Percentiles rank a stretch among this genome's conserved stretches.
These are phyloP conservation scores for Penicillium sp. DNA, from an alignment of 2,329 filamentous ascomycete genomes.

Conservation along the genomic window DNA sequence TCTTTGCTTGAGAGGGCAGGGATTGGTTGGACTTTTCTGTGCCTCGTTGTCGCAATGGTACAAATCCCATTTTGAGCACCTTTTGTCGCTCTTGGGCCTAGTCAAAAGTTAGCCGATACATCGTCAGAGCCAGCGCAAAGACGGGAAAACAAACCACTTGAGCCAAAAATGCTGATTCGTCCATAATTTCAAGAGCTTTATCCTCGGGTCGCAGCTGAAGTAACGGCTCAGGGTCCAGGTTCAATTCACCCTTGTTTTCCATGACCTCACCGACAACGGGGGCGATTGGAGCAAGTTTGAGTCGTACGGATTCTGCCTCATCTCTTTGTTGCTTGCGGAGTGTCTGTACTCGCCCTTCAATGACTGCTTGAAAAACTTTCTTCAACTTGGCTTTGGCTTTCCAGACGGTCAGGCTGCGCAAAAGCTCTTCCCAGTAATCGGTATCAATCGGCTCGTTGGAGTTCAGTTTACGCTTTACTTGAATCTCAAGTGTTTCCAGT, in stretches of 20 bases:
- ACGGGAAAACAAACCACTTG: slow-evolving; percentile 44
- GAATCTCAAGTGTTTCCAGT: slow-evolving; percentile 77
- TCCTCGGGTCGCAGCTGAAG: slow-evolving; percentile 63
- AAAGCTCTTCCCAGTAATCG: slow-evolving; percentile 94
- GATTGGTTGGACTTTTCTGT: slow-evolving; percentile 30
- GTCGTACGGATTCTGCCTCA: slow-evolving; percentile 57
- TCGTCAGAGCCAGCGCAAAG: slow-evolving; percentile 9
- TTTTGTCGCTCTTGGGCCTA: slow-evolving; percentile 56
- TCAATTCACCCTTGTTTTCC: slow-evolving; percentile 17
- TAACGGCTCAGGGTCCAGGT: slow-evolving; percentile 62
- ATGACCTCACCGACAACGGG: slow-evolving; percentile 38
- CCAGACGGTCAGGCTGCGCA: slow-evolving; percentile 80
- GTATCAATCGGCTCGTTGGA: slow-evolving; percentile 91
- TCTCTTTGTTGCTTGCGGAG: slow-evolving; percentile 65
- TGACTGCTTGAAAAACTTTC: slow-evolving; percentile 71
- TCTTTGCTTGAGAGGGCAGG: slow-evolving; percentile 32
- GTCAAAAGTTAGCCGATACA: slow-evolving; percentile 7
- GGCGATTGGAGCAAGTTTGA: slow-evolving; percentile 52
- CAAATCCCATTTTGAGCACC: slow-evolving; percentile 61
- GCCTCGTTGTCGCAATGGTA: slow-evolving; percentile 54
- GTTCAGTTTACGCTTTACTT: slow-evolving; percentile 79
- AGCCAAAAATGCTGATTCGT: slow-evolving; percentile 57
- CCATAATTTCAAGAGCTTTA: slow-evolving; percentile 55
- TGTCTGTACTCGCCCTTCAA: slow-evolving; percentile 63
- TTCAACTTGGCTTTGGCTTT: slow-evolving; percentile 85